Evolutionary conservation across 805 yeast species (phyloP), one percentile per base, ranked within the genome.

Genomic region (Saccharomyces mikatae): DNA sequence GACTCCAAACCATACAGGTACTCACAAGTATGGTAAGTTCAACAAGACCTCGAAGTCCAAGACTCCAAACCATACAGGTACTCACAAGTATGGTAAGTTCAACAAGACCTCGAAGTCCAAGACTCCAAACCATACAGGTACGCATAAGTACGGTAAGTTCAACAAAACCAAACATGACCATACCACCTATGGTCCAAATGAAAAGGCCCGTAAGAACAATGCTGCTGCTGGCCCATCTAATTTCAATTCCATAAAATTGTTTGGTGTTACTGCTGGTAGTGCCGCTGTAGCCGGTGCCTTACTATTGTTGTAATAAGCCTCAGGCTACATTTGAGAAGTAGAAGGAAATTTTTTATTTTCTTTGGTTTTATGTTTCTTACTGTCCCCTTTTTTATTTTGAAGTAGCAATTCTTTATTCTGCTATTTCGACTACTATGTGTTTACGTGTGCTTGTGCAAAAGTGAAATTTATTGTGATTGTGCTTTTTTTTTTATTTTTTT

Each of bases 11-110:
- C 36, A 71, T 14, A 70, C 80, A 56, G 80, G 80, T 59, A 82
- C 87, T 53, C 86, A 82, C 74, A 76, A 69, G 58, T 74, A 74
- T 60, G 87, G 87, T 60, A 75, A 75, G 64, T 76, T 80, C 74
- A 75, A 76, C 69, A 74, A 76, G 64, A 68, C 70, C 48, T 58
- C 60, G 24, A 62, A 71, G 48, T 61, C 71, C 14, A 58, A 62
- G 13, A 56, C 70, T n/a, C 56, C 76, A 9, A 54, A 60, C 57
- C 26, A 70, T 26, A 70, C 80, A 56, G 79, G 80, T 58, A 81
- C 86, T 52, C 85, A 81, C 73, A 76, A 69, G 58, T 73, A 72
- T 62, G 87, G 86, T 58, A 75, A 76, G 65, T 76, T 80, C 74
- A 75, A 75, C 67, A 73, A 76, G 60, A 66, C 68, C 48, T 56